Evolutionary conservation across 2,329 filamentous ascomycete genomes (phyloP), one percentile per base, ranked within the genome.

Genomic region (Ophiostoma sp.): DNA sequence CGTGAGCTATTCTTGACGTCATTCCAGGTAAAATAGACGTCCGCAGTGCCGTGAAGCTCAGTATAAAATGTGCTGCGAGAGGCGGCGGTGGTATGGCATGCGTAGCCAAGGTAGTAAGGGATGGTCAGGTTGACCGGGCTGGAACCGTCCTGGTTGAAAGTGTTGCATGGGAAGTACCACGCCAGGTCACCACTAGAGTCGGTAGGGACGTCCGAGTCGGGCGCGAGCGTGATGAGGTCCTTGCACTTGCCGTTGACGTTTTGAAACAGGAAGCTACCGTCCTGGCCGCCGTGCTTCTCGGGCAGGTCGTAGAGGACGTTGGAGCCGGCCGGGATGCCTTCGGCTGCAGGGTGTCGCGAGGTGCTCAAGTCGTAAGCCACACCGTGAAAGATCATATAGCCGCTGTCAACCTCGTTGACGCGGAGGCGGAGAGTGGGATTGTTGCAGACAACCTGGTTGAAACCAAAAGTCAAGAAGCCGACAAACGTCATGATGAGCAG

Each of bases 161-260:
- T 84, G 4, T 85, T 89, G 83, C 95, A 99, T 2, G 95, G 95
- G 78, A 98, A 98, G 78, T 99, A 99, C 94, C 95, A 99, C 1
- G 90, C 95, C 72, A 99, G 81, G 71, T 96, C 82, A 13, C 89
- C 88, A 68, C 89, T 81, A 35, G 79, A 80, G 77, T 96, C 89
- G 6, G 90, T 91, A 1, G 94, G 93, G 10, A 99, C 88, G 75
- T 93, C 90, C 0, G 94, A 96, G 70, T 83, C 83, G 1, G 85
- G 77, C 0, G 90, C 87, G 8, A 84, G 80, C 0, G 87, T 96
- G 77, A 99, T 97, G 70, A 98, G 80, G 11, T 86, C 91, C 81
- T 98, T 99, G 85, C 95, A 99, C 73, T 91, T 91, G 67, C 95
- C 96, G 76, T 99, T 99, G 79, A 99, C 95, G 74, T 98, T 96